Conservation (phyloP, 352 stramenopile species). For the Phytophthora rubi region DNA sequence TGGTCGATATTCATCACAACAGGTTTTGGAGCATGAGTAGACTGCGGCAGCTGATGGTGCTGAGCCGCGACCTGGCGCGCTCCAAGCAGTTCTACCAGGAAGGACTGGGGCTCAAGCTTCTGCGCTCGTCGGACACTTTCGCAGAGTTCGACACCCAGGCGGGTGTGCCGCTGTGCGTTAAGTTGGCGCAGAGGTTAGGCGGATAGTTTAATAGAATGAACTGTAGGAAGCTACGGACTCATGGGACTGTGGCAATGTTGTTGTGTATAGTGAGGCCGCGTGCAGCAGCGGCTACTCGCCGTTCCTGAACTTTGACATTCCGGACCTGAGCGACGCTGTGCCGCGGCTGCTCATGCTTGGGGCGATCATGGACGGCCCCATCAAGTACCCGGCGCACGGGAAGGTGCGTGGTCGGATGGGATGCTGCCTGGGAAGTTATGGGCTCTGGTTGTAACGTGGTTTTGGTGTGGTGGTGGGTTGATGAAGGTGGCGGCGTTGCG, state of each 20-base stretch:
- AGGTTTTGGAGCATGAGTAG: constrained; percentile 44
- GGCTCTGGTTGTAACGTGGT: not conserved
- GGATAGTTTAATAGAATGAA: too few relatives aligned
- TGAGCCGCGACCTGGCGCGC: constrained; percentile 81
- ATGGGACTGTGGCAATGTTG: not conserved
- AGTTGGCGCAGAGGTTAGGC: constrained; percentile 77
- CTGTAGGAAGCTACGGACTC: not conserved
- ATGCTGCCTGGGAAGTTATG: not conserved
- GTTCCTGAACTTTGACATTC: constrained; percentile 93
- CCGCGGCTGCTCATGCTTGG: constrained; percentile 87
- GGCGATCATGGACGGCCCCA: constrained; percentile 90
- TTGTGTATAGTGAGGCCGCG: constrained; percentile 61
- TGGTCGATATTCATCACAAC: constrained; percentile 16
- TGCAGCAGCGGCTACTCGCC: constrained; percentile 89
- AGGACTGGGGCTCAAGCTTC: constrained; percentile 74
- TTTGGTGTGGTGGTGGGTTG: constrained; percentile 9
- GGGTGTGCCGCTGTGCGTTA: constrained; percentile 76
- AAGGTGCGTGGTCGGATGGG: constrained; percentile 48
- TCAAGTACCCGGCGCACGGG: constrained; percentile 93
- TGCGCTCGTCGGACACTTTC: constrained; percentile 83
- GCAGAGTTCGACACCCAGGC: constrained; percentile 79
- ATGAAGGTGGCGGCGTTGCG: constrained; percentile 82
- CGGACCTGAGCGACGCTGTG: constrained; percentile 88
- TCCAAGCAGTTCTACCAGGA: constrained; percentile 88
- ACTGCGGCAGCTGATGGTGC: constrained; percentile 84